Conservation (phyloP, 2,329 filamentous ascomycete species). For the Clarireedia homoeocarpa region DNA sequence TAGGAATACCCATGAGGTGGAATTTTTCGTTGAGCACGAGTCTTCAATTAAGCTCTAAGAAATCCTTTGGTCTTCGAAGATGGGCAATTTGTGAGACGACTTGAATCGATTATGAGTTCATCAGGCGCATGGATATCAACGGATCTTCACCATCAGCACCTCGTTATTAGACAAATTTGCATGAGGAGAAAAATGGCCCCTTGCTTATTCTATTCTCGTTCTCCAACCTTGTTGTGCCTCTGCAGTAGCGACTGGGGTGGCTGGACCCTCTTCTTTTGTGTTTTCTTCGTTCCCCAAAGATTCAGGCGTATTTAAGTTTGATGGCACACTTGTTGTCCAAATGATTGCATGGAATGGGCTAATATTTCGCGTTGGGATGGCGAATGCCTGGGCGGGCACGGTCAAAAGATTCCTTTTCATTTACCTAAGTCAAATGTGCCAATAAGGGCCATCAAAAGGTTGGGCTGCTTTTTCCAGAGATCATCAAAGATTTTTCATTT, state of each 20-base stretch:
- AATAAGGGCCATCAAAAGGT: slow-evolving; percentile 27
- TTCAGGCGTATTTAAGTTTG: slow-evolving; percentile 29
- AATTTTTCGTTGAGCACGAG: slow-evolving; percentile 22
- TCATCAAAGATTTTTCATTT: slow-evolving; percentile 29
- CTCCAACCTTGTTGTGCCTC: slow-evolving; percentile 6
- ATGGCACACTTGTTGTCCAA: slow-evolving; percentile 25
- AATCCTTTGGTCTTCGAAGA: slow-evolving; percentile 18
- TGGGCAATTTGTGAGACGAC: slow-evolving; percentile 17
- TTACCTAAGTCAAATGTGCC: slow-evolving; percentile 21
- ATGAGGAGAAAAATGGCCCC: slow-evolving; percentile 25
- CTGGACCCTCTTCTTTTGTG: slow-evolving; percentile 28
- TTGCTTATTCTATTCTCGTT: slow-evolving; percentile 29
- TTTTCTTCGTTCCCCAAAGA: slow-evolving; percentile 18
- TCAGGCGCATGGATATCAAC: slow-evolving; percentile 16
- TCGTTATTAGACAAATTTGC: slow-evolving; percentile 29
- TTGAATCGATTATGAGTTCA: slow-evolving; percentile 18
- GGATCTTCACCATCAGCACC: slow-evolving; percentile 21
- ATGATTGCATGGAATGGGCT: slow-evolving; percentile 29
- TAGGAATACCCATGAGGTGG: slow-evolving; percentile 27
- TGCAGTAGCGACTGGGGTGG: slow-evolving; percentile 19
- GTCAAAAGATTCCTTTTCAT: slow-evolving; percentile 30
- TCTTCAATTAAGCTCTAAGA: slow-evolving; percentile 21
- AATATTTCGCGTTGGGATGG: slow-evolving; percentile 25
- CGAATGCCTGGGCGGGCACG: slow-evolving; percentile 25
- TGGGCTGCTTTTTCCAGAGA: slow-evolving; percentile 23